phyloP scores from a whole-genome alignment of 495 filamentous ascomycete species.

The Podospora comata region DNA sequence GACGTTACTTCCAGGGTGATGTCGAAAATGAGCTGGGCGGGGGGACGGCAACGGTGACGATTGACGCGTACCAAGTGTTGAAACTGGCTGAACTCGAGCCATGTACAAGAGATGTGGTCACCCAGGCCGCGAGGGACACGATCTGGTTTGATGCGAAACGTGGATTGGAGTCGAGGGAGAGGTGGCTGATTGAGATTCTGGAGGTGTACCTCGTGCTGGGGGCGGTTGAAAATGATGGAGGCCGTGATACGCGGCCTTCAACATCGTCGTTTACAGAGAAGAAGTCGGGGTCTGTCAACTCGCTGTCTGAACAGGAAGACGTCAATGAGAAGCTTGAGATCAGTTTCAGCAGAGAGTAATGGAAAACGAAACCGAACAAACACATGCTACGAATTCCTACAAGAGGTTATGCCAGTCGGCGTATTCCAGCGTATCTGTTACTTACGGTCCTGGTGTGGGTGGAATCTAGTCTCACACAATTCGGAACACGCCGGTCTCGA shows the following conservation, averaged over 20 bases:
- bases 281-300: background rate
- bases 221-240: background rate
- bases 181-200: slow-evolving; percentile 41
- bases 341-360: background rate
- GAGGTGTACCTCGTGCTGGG: slow-evolving; percentile 37
- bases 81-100: slow-evolving; percentile 14
- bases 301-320: background rate
- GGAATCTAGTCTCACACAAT: no score
- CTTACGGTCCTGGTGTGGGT: no score
- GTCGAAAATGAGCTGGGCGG: background rate
- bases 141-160: slow-evolving; percentile 30
- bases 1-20: background rate
- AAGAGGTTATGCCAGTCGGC: no score
- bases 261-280: background rate
- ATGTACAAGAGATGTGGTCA: background rate
- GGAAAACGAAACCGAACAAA: no score
- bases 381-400: no score
- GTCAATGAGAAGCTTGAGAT: background rate
- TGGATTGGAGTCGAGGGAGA: slow-evolving; percentile 42
- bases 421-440: no score
- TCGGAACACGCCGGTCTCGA: no score
- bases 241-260: background rate
- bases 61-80: slow-evolving; percentile 16
- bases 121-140: slow-evolving; percentile 25
- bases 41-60: background rate